Evolutionary conservation across 768 basidiomycete genomes (phyloP), one percentile per base, ranked within the genome.

Genomic region (Epithele typhae): DNA sequence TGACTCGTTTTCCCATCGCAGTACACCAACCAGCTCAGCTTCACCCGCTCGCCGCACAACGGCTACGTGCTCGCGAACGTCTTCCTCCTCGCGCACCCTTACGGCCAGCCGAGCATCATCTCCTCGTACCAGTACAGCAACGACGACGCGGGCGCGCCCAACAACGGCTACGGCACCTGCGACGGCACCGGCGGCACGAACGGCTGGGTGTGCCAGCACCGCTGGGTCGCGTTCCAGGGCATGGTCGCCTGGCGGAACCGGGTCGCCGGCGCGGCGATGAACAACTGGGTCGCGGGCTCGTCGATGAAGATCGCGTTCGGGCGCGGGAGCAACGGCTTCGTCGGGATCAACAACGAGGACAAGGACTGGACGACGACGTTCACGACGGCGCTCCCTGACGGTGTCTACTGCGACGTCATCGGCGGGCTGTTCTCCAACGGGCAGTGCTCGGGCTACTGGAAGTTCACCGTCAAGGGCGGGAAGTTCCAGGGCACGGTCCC

Each of bases 131-230:
- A 25, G 14, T 81, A 74, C 63, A 64, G 66, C 5, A 65, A 70
- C 36, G 68, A 49, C 3, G 79, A 83, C 53, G 74, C 65, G 24
- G 84, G 82, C 11, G 73, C 79, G n/a, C 83, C 84, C 0, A 84
- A 84, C 54, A 69, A 72, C 42, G 77, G 80, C 72, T 40, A 61
- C 4, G 81, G 79, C 24, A 70, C 75, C 1, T 84, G 81, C 55
- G 67, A 68, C 2, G 64, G 64, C 0, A 76, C 61, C n/a, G 72
- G 71, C 10, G 82, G 79, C 4, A 59, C 67, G 19, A 69, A 69
- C 15, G 79, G 81, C 1, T 84, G 80, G 80, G 63, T 78, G 30
- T 84, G 82, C 57, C 82, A 85, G 55, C 82, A 85, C 53, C 77
- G 82, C 5, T 81, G 72, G 67, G 55, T 68, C 3, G 72, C 80